Evolutionary conservation across 2,329 filamentous ascomycete species (phyloP), one percentile per base, ranked within the genome.

Genomic region (Scleromitrula shiraiana): DNA sequence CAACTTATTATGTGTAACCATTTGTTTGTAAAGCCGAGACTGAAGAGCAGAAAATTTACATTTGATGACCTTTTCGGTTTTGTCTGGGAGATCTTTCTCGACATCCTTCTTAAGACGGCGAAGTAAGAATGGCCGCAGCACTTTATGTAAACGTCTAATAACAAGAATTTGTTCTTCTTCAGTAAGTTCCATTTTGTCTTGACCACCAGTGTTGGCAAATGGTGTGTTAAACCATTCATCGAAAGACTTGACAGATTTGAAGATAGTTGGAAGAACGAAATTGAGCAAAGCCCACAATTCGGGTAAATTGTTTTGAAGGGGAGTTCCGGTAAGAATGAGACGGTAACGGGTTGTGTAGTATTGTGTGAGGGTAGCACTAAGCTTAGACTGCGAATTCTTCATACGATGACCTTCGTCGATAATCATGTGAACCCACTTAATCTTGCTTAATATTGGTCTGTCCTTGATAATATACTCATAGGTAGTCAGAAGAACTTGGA

Each of bases 401-500:
- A 98, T 98, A 66, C 93, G 89, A 68, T 98, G 93, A 70, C 93
- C 93, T 74, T 98, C 93, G 62, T 98, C 93, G 57, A 98, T 93
- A 60, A 98, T 97, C 93, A 98, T 97, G 71, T 98, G 93, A 61
- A 96, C 85, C 93, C 93, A 98, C 70, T 97, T 97, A 70, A 98
- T 91, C 75, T 97, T 97, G 74, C 88, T 94, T 10, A 98, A 72
- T 57, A 98, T 76, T 0, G 91, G 91, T 29, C 93, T 82, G 63
- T 98, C 93, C 71, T 97, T 98, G 78, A 98, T 98, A 69, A 98
- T 94, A 70, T 97, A 98, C 67, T 98, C 93, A 70, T 98, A 98
- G 0, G 93, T 98, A 2, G 93, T 98, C 50, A 98, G 77, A 9
- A 98, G 73, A 41, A 98, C 93, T 67, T 98, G 93, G 77, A 98